phyloP scores from a whole-genome alignment of 352 stramenopile species.

The Globisporangium recalcitrans region DNA sequence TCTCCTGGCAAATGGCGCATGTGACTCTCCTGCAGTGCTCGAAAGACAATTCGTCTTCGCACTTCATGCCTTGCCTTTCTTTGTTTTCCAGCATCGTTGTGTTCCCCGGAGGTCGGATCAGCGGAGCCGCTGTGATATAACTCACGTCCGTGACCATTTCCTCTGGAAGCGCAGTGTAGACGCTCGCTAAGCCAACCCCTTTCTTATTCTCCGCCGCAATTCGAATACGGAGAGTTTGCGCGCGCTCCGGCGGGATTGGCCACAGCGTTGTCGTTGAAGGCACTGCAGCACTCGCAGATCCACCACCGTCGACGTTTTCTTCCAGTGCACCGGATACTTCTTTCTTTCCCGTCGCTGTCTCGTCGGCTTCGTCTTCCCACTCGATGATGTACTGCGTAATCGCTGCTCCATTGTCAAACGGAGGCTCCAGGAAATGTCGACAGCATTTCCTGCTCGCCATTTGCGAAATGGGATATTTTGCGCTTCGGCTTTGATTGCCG shows the following conservation, averaged over 20 bases:
- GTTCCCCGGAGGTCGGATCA: constrained; percentile 35
- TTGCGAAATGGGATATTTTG: constrained; percentile 54
- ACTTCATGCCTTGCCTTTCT: constrained; percentile 34
- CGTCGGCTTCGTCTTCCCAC: constrained; percentile 52
- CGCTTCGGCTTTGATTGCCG: constrained; percentile 26
- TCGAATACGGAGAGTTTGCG: constrained; percentile 43
- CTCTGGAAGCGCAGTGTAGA: constrained; percentile 44
- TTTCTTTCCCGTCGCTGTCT: constrained; percentile 21
- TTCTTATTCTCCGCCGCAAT: constrained; percentile 61
- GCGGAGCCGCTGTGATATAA: constrained; percentile 37
- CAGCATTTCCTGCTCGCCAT: constrained; percentile 64
- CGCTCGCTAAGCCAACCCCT: constrained; percentile 47
- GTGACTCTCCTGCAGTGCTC: constrained; percentile 33
- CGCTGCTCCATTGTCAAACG: constrained; percentile 47
- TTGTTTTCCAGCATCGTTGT: constrained; percentile 33
- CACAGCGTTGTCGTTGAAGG: constrained; percentile 59
- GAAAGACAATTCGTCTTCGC: constrained; percentile 29
- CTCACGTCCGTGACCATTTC: constrained; percentile 54
- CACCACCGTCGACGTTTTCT: neutral
- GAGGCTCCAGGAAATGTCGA: constrained; percentile 64
- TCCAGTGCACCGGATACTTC: neutral
- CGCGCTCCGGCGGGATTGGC: constrained; percentile 43
- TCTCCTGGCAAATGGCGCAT: constrained; percentile 44
- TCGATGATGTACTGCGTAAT: constrained; percentile 70
- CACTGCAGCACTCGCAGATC: neutral